Conservation (phyloP, 2,329 filamentous ascomycete genomes). For the Fusarium setosum region DNA sequence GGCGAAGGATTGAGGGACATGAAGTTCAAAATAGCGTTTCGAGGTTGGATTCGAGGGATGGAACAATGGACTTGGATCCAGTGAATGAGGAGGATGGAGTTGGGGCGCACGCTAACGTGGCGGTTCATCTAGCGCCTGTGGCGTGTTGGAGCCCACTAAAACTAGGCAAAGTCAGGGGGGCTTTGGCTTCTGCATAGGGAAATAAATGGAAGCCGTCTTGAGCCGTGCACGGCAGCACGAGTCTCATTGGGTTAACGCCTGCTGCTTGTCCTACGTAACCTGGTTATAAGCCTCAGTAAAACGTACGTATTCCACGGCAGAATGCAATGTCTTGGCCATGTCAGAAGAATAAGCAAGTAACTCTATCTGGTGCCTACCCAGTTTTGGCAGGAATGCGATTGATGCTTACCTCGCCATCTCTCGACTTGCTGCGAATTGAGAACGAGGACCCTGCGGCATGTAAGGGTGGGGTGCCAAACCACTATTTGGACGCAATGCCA, state of each 20-base stretch:
- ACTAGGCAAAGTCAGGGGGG: constrained; percentile 8
- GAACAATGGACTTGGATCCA: constrained; percentile 13
- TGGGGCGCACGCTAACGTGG: constrained; percentile 34
- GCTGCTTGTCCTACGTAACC: background rate
- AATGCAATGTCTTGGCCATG: background rate
- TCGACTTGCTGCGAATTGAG: background rate
- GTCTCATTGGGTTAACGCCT: background rate
- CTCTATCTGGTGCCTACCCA: background rate
- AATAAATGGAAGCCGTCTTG: constrained; percentile 3
- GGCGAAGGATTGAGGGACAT: constrained; percentile 9
- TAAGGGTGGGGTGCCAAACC: constrained; percentile 21
- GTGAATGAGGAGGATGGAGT: constrained; percentile 19
- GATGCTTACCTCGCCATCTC: background rate
- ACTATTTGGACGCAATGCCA: no score
- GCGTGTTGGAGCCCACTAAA: constrained; percentile 32
- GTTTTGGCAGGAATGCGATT: background rate
- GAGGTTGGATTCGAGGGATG: constrained; percentile 32
- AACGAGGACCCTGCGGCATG: constrained; percentile 8
- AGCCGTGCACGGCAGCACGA: constrained; percentile 7
- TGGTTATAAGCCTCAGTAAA: background rate
- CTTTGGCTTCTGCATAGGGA: background rate
- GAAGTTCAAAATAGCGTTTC: constrained; percentile 27
- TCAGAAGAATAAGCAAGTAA: background rate
- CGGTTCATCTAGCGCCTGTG: constrained; percentile 39
- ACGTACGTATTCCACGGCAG: background rate